Evolutionary conservation across 129 eudicot genomes (phyloP).

Genomic region (Ambrosia trifida): DNA sequence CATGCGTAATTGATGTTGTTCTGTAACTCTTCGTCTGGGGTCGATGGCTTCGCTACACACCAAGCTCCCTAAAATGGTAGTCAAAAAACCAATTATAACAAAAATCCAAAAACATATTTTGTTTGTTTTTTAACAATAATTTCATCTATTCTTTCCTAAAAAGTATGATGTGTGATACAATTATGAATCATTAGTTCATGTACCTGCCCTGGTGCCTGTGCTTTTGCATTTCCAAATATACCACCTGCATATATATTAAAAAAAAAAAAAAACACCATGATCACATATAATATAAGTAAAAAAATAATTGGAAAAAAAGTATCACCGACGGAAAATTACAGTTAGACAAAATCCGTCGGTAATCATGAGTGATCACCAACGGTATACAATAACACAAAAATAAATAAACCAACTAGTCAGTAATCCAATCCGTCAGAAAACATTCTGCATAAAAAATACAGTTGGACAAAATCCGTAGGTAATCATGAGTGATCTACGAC

Average conservation of each 20-base stretch:
- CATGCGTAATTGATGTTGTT: conserved; percentile 43
- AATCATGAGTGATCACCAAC: too few relatives aligned
- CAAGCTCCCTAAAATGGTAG: conserved; percentile 39
- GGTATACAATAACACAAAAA: not conserved
- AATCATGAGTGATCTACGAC: too few relatives aligned
- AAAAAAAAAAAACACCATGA: not conserved
- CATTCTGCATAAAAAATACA: too few relatives aligned
- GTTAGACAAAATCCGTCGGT: too few relatives aligned
- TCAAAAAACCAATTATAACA: not conserved
- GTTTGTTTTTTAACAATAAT: not conserved
- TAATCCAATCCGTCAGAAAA: too few relatives aligned
- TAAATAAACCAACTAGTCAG: not conserved
- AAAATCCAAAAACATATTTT: not conserved
- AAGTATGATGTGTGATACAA: not conserved
- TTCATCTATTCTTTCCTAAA: not conserved
- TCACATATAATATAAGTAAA: not conserved
- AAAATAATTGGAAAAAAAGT: too few relatives aligned
- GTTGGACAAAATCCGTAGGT: too few relatives aligned
- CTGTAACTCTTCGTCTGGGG: conserved; percentile 24
- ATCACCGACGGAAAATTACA: too few relatives aligned
- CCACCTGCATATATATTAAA: conserved; percentile 28
- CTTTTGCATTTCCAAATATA: conserved; percentile 19
- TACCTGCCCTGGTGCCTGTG: conserved; percentile 51
- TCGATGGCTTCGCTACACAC: conserved; percentile 54
- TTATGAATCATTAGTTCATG: not conserved